Conservation (phyloP, 1,139 yeast genomes). For the Hyphopichia burtonii region DNA sequence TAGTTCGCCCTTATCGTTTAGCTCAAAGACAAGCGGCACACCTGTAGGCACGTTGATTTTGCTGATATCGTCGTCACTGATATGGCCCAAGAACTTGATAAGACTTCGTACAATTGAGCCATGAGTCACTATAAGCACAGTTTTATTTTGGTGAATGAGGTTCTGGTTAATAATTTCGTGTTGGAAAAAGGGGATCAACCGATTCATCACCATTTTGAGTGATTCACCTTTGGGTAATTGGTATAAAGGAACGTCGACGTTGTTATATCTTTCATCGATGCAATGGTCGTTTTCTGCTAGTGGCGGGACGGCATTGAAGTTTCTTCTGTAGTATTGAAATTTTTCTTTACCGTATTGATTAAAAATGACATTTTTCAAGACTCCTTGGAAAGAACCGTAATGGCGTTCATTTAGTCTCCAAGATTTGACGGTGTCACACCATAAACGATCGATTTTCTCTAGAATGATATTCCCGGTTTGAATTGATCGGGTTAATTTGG, state of each 20-base stretch:
- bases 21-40: constrained; percentile 63
- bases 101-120: constrained; percentile 75
- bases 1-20: constrained; percentile 44
- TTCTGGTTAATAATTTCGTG: constrained; percentile 38
- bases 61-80: constrained; percentile 63
- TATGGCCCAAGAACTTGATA: constrained; percentile 54
- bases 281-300: constrained; percentile 27
- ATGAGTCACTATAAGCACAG: constrained; percentile 67
- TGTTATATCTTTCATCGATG: constrained; percentile 48
- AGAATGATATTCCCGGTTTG: constrained; percentile 65
- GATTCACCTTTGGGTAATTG: constrained; percentile 67
- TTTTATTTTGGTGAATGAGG: constrained; percentile 34
- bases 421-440: constrained; percentile 50
- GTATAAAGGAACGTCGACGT: constrained; percentile 16
- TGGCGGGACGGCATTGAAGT: constrained; percentile 71
- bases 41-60: constrained; percentile 76
- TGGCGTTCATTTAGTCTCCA: constrained; percentile 83
- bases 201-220: constrained; percentile 59
- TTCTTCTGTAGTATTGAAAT: constrained; percentile 67
- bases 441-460: constrained; percentile 41
- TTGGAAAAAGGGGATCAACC: constrained; percentile 58
- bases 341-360: constrained; percentile 60
- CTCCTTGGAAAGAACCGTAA: constrained; percentile 77
- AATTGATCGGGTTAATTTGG: constrained; percentile 62
- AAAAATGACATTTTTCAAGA: constrained; percentile 53